phyloP scores from a whole-genome alignment of 106 monocot genomes.

The Amphibolis antarctica region DNA sequence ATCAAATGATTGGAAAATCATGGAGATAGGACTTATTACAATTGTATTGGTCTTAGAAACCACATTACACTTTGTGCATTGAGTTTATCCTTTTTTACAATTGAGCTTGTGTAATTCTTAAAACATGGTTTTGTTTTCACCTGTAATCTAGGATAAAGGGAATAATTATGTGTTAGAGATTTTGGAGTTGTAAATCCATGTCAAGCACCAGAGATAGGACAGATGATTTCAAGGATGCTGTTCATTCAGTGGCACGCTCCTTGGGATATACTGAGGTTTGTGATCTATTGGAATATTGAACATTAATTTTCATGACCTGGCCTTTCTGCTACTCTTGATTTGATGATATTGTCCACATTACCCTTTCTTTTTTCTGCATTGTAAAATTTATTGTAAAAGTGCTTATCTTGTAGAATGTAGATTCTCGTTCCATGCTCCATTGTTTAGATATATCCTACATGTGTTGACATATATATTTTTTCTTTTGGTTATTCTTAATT shows the following conservation, averaged over 20 bases:
- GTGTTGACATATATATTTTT: background rate
- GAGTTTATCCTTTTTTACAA: too few species aligned
- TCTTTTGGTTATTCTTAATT: constrained; percentile 6
- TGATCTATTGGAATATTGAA: background rate
- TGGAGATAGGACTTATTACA: too few species aligned
- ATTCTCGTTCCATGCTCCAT: background rate
- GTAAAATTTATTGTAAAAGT: too few species aligned
- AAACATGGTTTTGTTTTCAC: too few species aligned
- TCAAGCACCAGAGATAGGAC: constrained; percentile 59
- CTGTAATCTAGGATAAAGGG: too few species aligned
- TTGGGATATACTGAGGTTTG: constrained; percentile 66
- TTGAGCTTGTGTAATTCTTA: too few species aligned
- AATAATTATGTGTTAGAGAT: too few species aligned
- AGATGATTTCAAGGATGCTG: constrained; percentile 79
- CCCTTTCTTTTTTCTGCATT: background rate
- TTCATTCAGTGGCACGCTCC: constrained; percentile 45
- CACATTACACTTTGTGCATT: too few species aligned
- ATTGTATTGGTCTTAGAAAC: too few species aligned
- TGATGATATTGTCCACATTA: background rate
- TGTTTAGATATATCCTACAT: background rate
- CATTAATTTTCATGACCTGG: background rate
- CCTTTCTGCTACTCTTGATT: background rate
- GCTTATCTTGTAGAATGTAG: background rate
- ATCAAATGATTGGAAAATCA: too few species aligned
- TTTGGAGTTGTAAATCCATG: constrained; percentile 21